phyloP scores from a whole-genome alignment of 768 basidiomycete species.

The Boletus bicolor region DNA sequence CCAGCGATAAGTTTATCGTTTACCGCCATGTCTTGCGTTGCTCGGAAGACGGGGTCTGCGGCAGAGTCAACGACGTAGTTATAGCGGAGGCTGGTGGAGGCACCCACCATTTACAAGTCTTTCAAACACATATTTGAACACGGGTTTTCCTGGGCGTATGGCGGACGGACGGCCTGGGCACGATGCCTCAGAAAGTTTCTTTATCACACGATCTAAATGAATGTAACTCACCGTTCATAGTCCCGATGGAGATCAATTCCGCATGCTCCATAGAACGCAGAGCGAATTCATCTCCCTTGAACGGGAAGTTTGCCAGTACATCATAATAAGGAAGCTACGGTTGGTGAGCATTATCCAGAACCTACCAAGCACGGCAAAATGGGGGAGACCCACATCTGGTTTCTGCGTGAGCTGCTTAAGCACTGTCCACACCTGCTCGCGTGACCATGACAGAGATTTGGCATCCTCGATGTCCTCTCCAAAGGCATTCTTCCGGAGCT shows the following conservation, averaged over 20 bases:
- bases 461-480: slow-evolving; percentile 91
- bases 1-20: slow-evolving; percentile 65
- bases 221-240: slow-evolving; percentile 56
- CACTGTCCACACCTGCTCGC: slow-evolving; percentile 85
- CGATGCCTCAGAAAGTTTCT: background rate
- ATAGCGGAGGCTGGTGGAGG: background rate
- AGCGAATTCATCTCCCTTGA: slow-evolving; percentile 85
- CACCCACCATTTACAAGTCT: slow-evolving; percentile 69
- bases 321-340: slow-evolving; percentile 77
- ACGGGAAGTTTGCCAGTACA: slow-evolving; percentile 76
- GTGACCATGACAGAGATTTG: slow-evolving; percentile 76
- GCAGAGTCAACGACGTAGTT: background rate
- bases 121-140: slow-evolving; percentile 83
- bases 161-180: slow-evolving; percentile 71
- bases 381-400: slow-evolving; percentile 49
- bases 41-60: slow-evolving; percentile 74
- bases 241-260: slow-evolving; percentile 80
- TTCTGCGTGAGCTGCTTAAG: slow-evolving; percentile 68
- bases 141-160: slow-evolving; percentile 88
- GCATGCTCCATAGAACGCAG: slow-evolving; percentile 85
- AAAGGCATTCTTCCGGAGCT: slow-evolving; percentile 88
- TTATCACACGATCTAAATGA: background rate
- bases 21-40: slow-evolving; percentile 75
- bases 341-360: background rate
- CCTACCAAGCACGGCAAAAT: slow-evolving; percentile 21